A percentile compares a stretch with the other conserved stretches of the same genome.
phyloP scores from a whole-genome alignment of 78 protist genomes.

The Diacronema lutheri region DNA sequence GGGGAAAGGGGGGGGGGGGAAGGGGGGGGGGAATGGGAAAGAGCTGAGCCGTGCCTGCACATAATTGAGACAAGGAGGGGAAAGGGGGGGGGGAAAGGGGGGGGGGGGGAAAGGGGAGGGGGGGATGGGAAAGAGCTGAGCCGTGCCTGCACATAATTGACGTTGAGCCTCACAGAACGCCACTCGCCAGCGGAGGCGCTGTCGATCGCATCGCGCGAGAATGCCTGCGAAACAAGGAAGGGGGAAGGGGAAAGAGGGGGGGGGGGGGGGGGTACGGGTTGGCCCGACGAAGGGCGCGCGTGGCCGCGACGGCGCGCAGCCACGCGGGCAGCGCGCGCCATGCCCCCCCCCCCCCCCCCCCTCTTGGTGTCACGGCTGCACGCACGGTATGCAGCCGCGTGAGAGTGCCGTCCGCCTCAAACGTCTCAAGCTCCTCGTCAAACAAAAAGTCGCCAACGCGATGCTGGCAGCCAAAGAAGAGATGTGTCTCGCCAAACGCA shows the following conservation, averaged over 20 bases:
- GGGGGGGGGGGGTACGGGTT: no score
- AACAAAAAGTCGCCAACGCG: neutral
- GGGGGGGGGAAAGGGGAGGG: neutral
- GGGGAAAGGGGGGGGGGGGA: no score
- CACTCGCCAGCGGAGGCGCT: neutral
- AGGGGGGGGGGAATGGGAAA: no score
- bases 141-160: neutral
- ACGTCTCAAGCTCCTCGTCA: neutral
- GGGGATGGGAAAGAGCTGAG: no score
- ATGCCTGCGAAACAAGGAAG: neutral
- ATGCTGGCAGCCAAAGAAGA: constrained; percentile 14
- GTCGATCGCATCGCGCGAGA: neutral
- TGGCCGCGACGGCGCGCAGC: neutral
- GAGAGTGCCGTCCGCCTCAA: no score
- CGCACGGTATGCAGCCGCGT: no score
- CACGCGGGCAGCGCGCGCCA: neutral
- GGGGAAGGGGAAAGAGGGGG: no score
- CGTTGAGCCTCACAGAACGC: neutral
- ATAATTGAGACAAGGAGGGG: neutral
- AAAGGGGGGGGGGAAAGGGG: neutral
- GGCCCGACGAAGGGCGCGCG: neutral
- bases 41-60: no score
- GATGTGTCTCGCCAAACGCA: neutral
- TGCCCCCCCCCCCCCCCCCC: no score
- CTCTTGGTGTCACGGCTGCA: no score